phyloP scores from a whole-genome alignment of 2,329 filamentous ascomycete genomes.

The Dichotomopilus funicola region DNA sequence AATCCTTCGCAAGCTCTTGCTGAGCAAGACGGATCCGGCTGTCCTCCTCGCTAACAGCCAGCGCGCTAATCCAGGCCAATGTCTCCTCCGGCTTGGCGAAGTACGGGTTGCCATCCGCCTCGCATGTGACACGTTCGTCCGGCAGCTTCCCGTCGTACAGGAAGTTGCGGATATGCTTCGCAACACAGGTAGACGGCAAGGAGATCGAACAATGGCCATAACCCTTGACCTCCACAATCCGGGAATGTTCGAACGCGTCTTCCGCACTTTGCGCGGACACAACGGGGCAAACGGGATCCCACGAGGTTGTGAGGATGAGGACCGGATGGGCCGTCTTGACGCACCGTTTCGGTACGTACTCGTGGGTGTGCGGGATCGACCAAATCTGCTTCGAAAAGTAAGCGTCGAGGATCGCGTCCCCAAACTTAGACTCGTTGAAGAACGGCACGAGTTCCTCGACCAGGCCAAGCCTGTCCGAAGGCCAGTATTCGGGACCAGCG shows the following conservation, averaged over 20 bases:
- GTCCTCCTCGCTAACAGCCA: constrained; percentile 6
- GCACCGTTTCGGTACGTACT: constrained; percentile 23
- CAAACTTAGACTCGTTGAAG: constrained; percentile 30
- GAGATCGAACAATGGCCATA: constrained; percentile 39
- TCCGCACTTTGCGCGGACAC: constrained; percentile 33
- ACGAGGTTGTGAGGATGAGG: constrained; percentile 48
- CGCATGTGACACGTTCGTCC: constrained; percentile 30
- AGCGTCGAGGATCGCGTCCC: constrained; percentile 16
- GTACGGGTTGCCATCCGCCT: constrained; percentile 33
- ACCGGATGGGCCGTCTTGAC: constrained; percentile 44
- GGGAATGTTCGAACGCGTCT: constrained; percentile 31
- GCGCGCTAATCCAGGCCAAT: not conserved
- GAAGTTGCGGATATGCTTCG: constrained; percentile 31
- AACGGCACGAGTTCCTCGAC: constrained; percentile 31
- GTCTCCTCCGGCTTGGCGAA: constrained; percentile 29
- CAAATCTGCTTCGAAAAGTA: constrained; percentile 30
- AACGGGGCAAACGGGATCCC: constrained; percentile 50
- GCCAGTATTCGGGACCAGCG: constrained; percentile 30
- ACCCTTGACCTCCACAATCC: constrained; percentile 35
- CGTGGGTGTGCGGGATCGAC: constrained; percentile 27
- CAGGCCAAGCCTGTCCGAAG: constrained; percentile 28
- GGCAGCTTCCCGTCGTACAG: constrained; percentile 35
- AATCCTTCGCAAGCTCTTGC: constrained; percentile 14
- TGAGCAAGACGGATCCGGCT: constrained; percentile 13
- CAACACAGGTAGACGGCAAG: constrained; percentile 32